Percentiles rank a stretch among this genome's conserved stretches.
Evolutionary conservation across 2,329 filamentous ascomycete genomes (phyloP).

Genomic region (Dryadomyces quercus-mongolicae): DNA sequence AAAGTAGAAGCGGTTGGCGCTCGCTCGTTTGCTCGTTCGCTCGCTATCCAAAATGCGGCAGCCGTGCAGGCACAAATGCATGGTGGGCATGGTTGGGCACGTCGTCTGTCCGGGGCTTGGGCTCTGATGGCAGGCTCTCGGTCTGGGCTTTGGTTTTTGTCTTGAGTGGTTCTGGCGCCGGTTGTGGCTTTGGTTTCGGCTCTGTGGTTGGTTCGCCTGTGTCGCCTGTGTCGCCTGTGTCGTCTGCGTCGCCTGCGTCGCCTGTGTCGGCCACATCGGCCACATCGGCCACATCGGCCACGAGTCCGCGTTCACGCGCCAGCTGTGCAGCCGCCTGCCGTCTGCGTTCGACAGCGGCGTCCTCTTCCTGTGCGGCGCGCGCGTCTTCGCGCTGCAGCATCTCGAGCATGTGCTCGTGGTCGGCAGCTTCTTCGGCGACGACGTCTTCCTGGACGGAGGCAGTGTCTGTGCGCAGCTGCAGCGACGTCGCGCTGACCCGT

Average conservation of each 20-base stretch:
- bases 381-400: slow-evolving; percentile 43
- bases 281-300: slow-evolving; percentile 15
- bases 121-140: not conserved
- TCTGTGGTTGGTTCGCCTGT: not conserved
- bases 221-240: slow-evolving; percentile 9
- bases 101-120: not conserved
- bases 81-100: not conserved
- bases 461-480: slow-evolving; percentile 3
- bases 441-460: not conserved
- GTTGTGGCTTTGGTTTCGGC: not conserved
- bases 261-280: slow-evolving; percentile 12
- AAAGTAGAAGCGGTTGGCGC: too few relatives aligned
- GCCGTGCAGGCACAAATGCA: slow-evolving; percentile 45
- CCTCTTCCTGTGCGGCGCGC: slow-evolving; percentile 36
- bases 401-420: slow-evolving; percentile 32
- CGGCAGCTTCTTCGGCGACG: slow-evolving; percentile 11
- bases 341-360: slow-evolving; percentile 38
- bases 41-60: slow-evolving; percentile 39
- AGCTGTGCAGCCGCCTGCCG: slow-evolving; percentile 39
- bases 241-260: slow-evolving; percentile 1
- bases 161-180: not conserved
- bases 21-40: too few relatives aligned
- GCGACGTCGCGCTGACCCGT: slow-evolving; percentile 9
- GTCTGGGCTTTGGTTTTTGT: not conserved
- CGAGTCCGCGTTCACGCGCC: slow-evolving; percentile 36